Evolutionary conservation across 148 eudicot species (phyloP).

Genomic region (Agrostemma githago): DNA sequence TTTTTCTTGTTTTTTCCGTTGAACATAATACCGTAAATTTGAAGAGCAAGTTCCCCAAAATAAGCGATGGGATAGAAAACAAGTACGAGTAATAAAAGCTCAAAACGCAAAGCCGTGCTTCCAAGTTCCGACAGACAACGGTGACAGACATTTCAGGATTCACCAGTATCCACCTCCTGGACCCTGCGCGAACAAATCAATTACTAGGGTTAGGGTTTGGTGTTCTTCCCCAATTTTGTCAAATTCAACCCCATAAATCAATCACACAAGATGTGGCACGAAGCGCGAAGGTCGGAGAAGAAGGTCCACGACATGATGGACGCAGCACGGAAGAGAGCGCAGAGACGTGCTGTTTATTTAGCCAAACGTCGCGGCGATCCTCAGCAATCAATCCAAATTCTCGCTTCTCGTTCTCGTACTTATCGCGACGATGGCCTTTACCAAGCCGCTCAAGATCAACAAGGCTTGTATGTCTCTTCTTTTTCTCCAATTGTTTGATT

Average conservation of each 20-base stretch:
- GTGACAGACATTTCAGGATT: not conserved
- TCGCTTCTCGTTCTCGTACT: slow-evolving; percentile 40
- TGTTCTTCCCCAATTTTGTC: slow-evolving; percentile 8
- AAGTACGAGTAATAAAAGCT: no score
- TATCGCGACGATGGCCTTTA: slow-evolving; percentile 46
- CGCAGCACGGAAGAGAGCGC: slow-evolving; percentile 89
- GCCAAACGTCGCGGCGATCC: slow-evolving; percentile 97
- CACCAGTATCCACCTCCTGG: not conserved
- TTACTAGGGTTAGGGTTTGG: slow-evolving; percentile 3
- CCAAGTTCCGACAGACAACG: not conserved
- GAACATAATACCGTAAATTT: no score
- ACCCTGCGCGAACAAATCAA: not conserved
- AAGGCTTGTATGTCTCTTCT: slow-evolving; percentile 54
- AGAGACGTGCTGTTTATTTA: slow-evolving; percentile 73
- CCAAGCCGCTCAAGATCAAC: slow-evolving; percentile 77
- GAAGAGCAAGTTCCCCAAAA: no score
- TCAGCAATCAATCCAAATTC: slow-evolving; percentile 50
- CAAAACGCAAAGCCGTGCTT: no score
- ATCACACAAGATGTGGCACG: slow-evolving; percentile 76
- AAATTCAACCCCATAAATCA: not conserved
- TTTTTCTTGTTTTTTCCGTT: no score
- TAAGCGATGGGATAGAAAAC: no score
- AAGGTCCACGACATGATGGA: slow-evolving; percentile 99
- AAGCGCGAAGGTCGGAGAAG: slow-evolving; percentile 93
- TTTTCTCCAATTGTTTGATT: not conserved